These are phyloP conservation scores for Phytophthora pisi DNA, from an alignment of 352 stramenopile species.

Conservation along the genomic window DNA sequence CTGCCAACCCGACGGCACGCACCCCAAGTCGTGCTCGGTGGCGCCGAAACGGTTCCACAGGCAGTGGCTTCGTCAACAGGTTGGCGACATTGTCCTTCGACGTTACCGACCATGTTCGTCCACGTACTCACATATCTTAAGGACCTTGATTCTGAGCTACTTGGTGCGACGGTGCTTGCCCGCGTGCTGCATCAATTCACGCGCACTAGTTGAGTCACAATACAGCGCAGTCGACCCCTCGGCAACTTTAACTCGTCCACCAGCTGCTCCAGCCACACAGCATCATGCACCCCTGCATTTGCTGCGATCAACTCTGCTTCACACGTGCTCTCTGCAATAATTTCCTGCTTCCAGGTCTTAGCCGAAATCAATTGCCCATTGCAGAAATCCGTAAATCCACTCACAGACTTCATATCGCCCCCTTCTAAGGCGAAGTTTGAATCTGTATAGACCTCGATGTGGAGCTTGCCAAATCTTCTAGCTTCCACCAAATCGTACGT, in stretches of 20 bases:
- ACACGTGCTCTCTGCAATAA: conserved; percentile 22
- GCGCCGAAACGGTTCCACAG: background rate
- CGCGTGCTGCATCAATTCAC: conserved; percentile 19
- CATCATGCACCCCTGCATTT: conserved; percentile 4
- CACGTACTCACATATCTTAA: background rate
- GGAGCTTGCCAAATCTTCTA: conserved; percentile 8
- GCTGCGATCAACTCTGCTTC: conserved; percentile 20
- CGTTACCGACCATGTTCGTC: background rate
- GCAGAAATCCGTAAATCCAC: conserved; percentile 20
- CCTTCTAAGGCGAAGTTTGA: conserved; percentile 19
- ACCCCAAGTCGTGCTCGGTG: background rate
- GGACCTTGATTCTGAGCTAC: conserved; percentile 19
- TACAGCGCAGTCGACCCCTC: conserved; percentile 4
- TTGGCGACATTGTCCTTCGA: background rate
- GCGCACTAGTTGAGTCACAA: conserved; percentile 23
- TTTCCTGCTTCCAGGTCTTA: conserved; percentile 19
- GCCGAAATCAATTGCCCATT: conserved; percentile 22
- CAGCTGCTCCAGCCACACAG: conserved; percentile 17
- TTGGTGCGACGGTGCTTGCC: conserved; percentile 21
- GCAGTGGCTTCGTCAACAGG: background rate
- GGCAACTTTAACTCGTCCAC: conserved; percentile 18
- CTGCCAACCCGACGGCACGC: background rate
- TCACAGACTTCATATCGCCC: conserved; percentile 19
- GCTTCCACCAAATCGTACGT: conserved; percentile 7
- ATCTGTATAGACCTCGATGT: conserved; percentile 27